Evolutionary conservation across 2,329 filamentous ascomycete genomes (phyloP).

Genomic region (Dendryphion nanum): DNA sequence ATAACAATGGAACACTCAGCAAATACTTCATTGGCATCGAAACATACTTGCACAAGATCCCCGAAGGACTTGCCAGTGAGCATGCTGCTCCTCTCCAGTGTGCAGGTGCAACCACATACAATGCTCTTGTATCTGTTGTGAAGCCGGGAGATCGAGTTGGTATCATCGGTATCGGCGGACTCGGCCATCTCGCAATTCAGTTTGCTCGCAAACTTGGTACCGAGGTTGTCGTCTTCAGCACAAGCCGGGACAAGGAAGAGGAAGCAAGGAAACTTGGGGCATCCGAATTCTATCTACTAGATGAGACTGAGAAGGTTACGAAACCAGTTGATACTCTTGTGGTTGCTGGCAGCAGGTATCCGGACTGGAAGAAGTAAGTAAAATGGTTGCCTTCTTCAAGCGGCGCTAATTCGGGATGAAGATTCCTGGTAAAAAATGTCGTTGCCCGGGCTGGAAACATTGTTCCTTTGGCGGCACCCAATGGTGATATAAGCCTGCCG

Average conservation of each 20-base stretch:
- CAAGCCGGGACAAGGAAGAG: constrained; percentile 14
- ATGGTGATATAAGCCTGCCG: constrained; percentile 11
- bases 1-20: constrained; percentile 22
- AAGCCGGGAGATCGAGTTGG: constrained; percentile 72
- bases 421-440: constrained; percentile 18
- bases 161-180: constrained; percentile 76
- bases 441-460: constrained; percentile 18
- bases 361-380: constrained; percentile 22
- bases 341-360: constrained; percentile 17
- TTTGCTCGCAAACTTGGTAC: constrained; percentile 48
- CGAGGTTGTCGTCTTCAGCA: constrained; percentile 22
- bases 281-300: constrained; percentile 24
- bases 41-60: constrained; percentile 13
- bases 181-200: constrained; percentile 74
- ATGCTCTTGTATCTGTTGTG: too few relatives aligned
- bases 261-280: constrained; percentile 19
- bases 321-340: constrained; percentile 18
- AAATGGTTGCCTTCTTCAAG: too few relatives aligned
- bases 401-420: too few relatives aligned
- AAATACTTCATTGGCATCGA: constrained; percentile 23
- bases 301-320: constrained; percentile 16
- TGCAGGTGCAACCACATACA: constrained; percentile 23
- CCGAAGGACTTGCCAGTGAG: constrained; percentile 15
- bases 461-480: constrained; percentile 16
- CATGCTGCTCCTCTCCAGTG: constrained; percentile 29